Percentiles rank a stretch among this genome's conserved stretches.
These are phyloP conservation scores for Globisporangium solare DNA, from an alignment of 352 stramenopile genomes.

Conservation along the genomic window DNA sequence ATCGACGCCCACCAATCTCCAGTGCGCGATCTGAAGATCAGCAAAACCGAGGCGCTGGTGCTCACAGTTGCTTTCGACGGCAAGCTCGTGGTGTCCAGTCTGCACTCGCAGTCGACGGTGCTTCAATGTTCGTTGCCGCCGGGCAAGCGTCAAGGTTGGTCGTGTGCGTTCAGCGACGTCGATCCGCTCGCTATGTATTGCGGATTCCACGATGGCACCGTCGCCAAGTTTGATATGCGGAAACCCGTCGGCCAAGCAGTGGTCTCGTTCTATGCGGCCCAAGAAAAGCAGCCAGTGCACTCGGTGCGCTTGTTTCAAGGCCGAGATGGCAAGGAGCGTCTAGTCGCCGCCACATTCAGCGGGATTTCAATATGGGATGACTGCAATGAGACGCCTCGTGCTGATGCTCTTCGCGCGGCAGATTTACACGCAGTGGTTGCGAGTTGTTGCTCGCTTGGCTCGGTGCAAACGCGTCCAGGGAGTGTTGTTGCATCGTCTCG, in stretches of 20 bases:
- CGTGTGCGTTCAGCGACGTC: constrained; percentile 32
- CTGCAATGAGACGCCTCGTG: constrained; percentile 12
- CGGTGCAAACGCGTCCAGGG: constrained; percentile 19
- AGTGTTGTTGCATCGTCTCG: constrained; percentile 41
- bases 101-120: constrained; percentile 34
- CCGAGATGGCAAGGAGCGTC: constrained; percentile 21
- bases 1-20: constrained; percentile 38
- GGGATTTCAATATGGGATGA: constrained; percentile 37
- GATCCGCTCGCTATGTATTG: constrained; percentile 46
- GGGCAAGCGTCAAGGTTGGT: constrained; percentile 46
- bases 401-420: constrained; percentile 3
- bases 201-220: constrained; percentile 45
- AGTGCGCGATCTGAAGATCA: constrained; percentile 56
- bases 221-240: constrained; percentile 50
- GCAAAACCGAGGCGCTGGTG: constrained; percentile 22
- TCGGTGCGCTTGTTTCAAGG: constrained; percentile 33
- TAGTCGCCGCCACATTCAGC: constrained; percentile 41
- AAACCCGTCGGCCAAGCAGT: constrained; percentile 23
- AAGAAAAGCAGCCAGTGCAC: constrained; percentile 49
- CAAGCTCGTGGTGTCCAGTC: constrained; percentile 45
- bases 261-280: constrained; percentile 29
- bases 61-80: constrained; percentile 60
- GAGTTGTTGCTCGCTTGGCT: constrained; percentile 32
- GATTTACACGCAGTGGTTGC: constrained; percentile 19
- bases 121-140: constrained; percentile 32